Conservation (phyloP, 2,329 filamentous ascomycete genomes). For the Botryotinia calthae region DNA sequence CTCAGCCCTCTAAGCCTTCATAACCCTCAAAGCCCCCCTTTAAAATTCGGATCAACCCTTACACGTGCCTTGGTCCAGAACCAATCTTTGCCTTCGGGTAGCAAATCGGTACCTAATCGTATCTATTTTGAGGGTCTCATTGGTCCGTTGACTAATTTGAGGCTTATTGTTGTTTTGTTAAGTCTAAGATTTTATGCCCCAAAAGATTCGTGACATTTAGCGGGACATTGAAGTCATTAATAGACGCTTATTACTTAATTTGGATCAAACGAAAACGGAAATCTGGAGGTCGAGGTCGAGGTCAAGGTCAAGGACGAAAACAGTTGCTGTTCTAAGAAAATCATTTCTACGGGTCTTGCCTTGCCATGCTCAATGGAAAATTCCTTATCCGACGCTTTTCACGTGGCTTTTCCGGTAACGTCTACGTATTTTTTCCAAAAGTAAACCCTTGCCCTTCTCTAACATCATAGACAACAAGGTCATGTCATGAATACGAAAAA, state of each 20-base stretch:
- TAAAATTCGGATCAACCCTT: neutral
- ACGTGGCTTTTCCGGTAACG: conserved; percentile 5
- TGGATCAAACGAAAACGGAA: conserved; percentile 15
- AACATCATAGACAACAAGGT: neutral
- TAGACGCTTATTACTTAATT: neutral
- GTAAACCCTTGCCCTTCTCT: neutral
- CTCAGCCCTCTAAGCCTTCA: neutral
- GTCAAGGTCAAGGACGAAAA: conserved; percentile 12
- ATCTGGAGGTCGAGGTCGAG: neutral
- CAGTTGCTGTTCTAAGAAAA: conserved; percentile 6
- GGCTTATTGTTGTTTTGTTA: neutral
- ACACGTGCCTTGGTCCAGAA: neutral
- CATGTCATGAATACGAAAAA: conserved; percentile 5
- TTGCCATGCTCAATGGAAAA: conserved; percentile 6
- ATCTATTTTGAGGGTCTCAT: neutral
- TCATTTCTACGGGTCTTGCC: conserved; percentile 6
- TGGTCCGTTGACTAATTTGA: conserved; percentile 4
- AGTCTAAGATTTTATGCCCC: neutral
- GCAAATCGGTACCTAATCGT: conserved; percentile 5
- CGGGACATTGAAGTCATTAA: neutral
- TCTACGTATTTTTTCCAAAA: neutral
- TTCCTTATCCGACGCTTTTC: conserved; percentile 8
- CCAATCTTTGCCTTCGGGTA: neutral
- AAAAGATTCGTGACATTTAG: neutral
- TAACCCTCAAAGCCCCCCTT: neutral